These are phyloP conservation scores for Nematocida homosporus DNA, from an alignment of 371 early-diverging fungal genomes.

Conservation along the genomic window DNA sequence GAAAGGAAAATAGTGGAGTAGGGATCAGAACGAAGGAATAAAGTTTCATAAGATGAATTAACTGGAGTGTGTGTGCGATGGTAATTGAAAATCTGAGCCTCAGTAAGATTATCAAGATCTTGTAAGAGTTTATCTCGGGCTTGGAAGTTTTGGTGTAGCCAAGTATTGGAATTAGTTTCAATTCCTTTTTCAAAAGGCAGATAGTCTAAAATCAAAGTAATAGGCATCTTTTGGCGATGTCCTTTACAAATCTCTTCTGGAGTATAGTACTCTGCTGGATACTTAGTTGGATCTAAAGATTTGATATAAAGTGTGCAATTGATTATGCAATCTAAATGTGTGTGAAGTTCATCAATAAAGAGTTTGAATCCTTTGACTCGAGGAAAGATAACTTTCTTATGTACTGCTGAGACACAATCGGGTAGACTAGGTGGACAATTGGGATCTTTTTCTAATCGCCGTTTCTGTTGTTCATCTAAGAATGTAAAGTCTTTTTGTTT, in stretches of 20 bases:
- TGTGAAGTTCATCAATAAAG: slow-evolving; percentile 42
- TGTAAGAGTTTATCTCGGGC: too few species aligned
- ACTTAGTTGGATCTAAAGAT: slow-evolving; percentile 3
- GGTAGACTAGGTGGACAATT: background rate
- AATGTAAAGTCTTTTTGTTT: slow-evolving; percentile 55
- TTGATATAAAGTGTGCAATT: slow-evolving; percentile 61
- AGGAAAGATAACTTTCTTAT: slow-evolving; percentile 57
- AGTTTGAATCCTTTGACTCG: slow-evolving; percentile 62
- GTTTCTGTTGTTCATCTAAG: slow-evolving; percentile 24
- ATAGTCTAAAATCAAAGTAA: slow-evolving; percentile 53
- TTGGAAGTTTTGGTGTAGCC: too few species aligned
- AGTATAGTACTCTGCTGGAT: slow-evolving; percentile 54
- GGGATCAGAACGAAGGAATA: background rate
- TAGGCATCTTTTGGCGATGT: slow-evolving; percentile 22
- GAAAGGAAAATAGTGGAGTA: background rate
- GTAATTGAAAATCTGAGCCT: too few species aligned
- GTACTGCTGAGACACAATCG: background rate
- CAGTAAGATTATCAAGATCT: too few species aligned
- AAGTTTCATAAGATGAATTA: background rate
- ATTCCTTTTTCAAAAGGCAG: too few species aligned
- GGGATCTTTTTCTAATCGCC: background rate
- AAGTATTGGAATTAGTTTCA: too few species aligned
- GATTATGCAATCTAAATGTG: slow-evolving; percentile 57
- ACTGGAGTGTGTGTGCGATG: too few species aligned
- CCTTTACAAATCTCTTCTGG: slow-evolving; percentile 45